Conservation (phyloP, 306 rosid genomes). For the Acacia crassicarpa region DNA sequence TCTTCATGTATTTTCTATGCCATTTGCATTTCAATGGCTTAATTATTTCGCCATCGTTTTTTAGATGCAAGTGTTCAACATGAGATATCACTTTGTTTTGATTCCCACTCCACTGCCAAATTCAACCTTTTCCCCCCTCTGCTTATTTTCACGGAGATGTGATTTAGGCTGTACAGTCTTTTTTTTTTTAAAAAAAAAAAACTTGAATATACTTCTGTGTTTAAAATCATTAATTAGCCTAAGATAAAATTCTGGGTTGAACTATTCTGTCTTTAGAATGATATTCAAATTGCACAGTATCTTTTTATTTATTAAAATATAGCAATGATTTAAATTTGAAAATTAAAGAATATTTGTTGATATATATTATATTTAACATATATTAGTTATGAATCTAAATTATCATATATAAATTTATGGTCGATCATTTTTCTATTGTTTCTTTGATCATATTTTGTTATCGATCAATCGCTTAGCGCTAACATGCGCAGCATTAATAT, state of each 20-base stretch:
- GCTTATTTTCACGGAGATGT: neutral
- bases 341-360: too few relatives aligned
- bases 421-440: neutral
- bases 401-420: neutral
- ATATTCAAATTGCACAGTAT: too few relatives aligned
- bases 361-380: too few relatives aligned
- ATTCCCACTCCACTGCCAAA: neutral
- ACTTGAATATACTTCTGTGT: neutral
- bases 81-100: slow-evolving; percentile 1
- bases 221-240: neutral
- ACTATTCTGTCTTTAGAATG: neutral
- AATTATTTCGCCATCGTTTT: neutral
- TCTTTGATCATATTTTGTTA: neutral
- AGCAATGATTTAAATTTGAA: too few relatives aligned
- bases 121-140: neutral
- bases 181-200: too few relatives aligned
- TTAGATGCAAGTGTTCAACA: neutral
- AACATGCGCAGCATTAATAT: neutral
- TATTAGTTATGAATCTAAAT: too few relatives aligned
- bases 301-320: too few relatives aligned
- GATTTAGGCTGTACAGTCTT: neutral
- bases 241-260: neutral
- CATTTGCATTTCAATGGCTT: neutral
- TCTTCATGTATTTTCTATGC: neutral
- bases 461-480: neutral